Conservation (phyloP, 2,329 filamentous ascomycete species). For the Trichophaea hybrida region DNA sequence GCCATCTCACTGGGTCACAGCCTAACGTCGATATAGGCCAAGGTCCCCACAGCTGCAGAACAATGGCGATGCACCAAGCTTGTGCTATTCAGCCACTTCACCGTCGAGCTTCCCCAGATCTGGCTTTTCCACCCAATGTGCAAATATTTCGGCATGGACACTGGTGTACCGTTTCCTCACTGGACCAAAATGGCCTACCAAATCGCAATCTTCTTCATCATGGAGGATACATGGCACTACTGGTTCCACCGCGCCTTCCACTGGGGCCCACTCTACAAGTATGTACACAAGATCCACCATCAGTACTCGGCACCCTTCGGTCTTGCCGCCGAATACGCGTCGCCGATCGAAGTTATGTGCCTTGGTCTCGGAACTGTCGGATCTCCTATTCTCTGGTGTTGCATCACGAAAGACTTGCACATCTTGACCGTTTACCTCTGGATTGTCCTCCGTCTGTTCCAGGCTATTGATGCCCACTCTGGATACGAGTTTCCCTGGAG, state of each 20-base stretch:
- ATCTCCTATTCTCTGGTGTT: conserved; percentile 68
- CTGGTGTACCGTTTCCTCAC: conserved; percentile 76
- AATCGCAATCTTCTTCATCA: conserved; percentile 82
- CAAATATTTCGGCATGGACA: conserved; percentile 78
- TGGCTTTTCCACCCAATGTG: conserved; percentile 98
- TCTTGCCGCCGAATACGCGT: conserved; percentile 91
- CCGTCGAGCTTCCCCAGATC: conserved; percentile 94
- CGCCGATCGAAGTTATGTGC: conserved; percentile 91
- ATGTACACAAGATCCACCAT: conserved; percentile 97
- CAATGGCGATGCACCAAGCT: conserved; percentile 90
- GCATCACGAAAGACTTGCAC: conserved; percentile 72
- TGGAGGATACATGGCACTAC: conserved; percentile 98
- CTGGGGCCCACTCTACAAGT: conserved; percentile 88
- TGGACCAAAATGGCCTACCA: conserved; percentile 78
- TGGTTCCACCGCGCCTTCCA: conserved; percentile 88
- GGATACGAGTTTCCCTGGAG: conserved; percentile 99
- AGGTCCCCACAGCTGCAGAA: conserved; percentile 82
- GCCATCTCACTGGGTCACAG: background rate
- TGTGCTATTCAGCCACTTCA: conserved; percentile 90
- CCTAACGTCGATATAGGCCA: conserved; percentile 32
- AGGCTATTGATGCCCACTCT: conserved; percentile 94
- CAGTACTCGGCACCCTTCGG: conserved; percentile 97
- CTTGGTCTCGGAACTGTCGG: conserved; percentile 78
- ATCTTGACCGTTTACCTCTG: conserved; percentile 96
- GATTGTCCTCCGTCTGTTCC: conserved; percentile 86